These are phyloP conservation scores for Aegilops longissima DNA, from an alignment of 176 grass and related monocot genomes.

Conservation along the genomic window DNA sequence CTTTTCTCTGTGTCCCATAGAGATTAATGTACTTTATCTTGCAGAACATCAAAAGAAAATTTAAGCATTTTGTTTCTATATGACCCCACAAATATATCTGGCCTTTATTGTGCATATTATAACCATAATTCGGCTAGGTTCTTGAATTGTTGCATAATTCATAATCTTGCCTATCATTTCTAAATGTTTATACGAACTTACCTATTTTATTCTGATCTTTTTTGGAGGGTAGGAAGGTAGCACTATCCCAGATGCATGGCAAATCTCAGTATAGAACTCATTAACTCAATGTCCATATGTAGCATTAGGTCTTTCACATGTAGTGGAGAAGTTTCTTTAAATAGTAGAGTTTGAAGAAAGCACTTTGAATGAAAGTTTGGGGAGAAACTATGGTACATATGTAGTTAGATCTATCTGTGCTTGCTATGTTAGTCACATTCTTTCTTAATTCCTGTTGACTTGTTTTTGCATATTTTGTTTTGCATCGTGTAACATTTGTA, in stretches of 20 bases:
- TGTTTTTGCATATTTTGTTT: background rate
- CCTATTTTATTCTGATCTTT: background rate
- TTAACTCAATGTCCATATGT: background rate
- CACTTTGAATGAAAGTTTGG: background rate
- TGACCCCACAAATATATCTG: background rate
- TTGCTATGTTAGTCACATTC: background rate
- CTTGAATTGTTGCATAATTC: background rate
- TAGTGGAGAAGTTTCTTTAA: background rate
- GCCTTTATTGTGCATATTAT: background rate
- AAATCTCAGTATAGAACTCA: background rate
- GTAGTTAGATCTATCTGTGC: constrained; percentile 3
- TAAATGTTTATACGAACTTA: background rate
- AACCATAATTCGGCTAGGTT: background rate
- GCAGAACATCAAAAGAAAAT: background rate
- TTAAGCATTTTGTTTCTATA: constrained; percentile 16
- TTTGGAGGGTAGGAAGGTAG: background rate
- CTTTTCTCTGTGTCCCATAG: background rate
- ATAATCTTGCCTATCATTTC: background rate
- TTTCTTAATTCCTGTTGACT: constrained; percentile 14
- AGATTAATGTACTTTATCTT: constrained; percentile 18
- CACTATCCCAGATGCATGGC: background rate
- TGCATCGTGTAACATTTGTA: constrained; percentile 21
- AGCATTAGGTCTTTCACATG: background rate
- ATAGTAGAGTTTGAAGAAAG: background rate
- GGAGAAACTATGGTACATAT: constrained; percentile 8